phyloP scores from a whole-genome alignment of 2,329 filamentous ascomycete species.

The Aspergillus sp. region DNA sequence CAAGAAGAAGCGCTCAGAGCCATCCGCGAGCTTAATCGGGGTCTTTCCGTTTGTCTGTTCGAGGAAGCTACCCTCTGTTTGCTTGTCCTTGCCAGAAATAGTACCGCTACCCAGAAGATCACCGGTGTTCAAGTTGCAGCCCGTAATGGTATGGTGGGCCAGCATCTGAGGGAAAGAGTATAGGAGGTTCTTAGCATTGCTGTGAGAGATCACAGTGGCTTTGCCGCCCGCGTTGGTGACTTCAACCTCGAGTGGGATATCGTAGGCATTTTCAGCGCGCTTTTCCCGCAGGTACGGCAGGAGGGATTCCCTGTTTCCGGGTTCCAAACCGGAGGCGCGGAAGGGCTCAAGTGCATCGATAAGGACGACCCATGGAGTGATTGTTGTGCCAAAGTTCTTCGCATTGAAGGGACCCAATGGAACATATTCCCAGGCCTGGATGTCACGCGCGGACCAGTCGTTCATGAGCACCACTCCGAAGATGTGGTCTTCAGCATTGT shows the following conservation, averaged over 20 bases:
- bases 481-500: conserved; percentile 66
- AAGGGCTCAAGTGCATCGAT: conserved; percentile 74
- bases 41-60: conserved; percentile 72
- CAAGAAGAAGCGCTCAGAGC: conserved; percentile 69
- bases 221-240: conserved; percentile 46
- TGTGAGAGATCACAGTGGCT: conserved; percentile 60
- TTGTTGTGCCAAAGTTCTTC: conserved; percentile 79
- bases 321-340: conserved; percentile 52
- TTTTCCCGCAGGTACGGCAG: conserved; percentile 66
- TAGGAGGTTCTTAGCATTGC: conserved; percentile 67
- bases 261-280: conserved; percentile 58
- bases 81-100: conserved; percentile 64
- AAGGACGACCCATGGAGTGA: conserved; percentile 77
- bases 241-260: conserved; percentile 69
- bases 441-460: conserved; percentile 82
- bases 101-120: conserved; percentile 78
- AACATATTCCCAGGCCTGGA: conserved; percentile 82
- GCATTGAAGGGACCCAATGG: conserved; percentile 79
- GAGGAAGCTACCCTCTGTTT: conserved; percentile 66
- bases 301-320: conserved; percentile 53
- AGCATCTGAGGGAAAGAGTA: conserved; percentile 85
- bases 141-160: conserved; percentile 73
- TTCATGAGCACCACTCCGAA: conserved; percentile 83
- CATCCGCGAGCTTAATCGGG: conserved; percentile 60
- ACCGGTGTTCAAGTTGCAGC: conserved; percentile 71